A percentile compares a stretch with the other conserved stretches of the same genome.
Evolutionary conservation across 2,329 filamentous ascomycete genomes (phyloP).

Genomic region (Ophiocordyceps sinensis): DNA sequence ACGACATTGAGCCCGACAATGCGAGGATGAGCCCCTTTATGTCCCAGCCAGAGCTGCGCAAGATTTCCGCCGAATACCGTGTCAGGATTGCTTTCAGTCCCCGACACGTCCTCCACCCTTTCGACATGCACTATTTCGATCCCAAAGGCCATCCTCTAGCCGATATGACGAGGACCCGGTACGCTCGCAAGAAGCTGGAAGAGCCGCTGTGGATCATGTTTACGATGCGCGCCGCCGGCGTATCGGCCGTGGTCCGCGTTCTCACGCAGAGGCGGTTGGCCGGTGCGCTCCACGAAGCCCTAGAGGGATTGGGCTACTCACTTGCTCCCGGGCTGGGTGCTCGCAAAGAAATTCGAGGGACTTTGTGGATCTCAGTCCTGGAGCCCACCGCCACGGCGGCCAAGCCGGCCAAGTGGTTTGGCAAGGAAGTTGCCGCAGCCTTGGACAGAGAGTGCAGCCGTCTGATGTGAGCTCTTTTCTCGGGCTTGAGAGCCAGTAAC

Average conservation of each 20-base stretch:
- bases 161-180: slow-evolving; percentile 10
- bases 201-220: slow-evolving; percentile 19
- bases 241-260: slow-evolving; percentile 11
- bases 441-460: slow-evolving; percentile 1
- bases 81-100: slow-evolving; percentile 12
- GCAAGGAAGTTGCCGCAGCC: slow-evolving; percentile 6
- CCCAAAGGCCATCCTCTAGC: slow-evolving; percentile 17
- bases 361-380: slow-evolving; percentile 10
- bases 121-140: slow-evolving; percentile 17
- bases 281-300: slow-evolving; percentile 11
- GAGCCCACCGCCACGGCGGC: slow-evolving; percentile 7
- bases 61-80: slow-evolving; percentile 7
- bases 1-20: slow-evolving; percentile 11
- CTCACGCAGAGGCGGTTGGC: slow-evolving; percentile 12
- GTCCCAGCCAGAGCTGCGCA: slow-evolving; percentile 2
- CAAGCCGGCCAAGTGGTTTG: slow-evolving; percentile 8
- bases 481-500: no score
- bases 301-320: slow-evolving; percentile 13
- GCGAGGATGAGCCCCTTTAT: slow-evolving; percentile 6
- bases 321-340: slow-evolving; percentile 2
- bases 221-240: slow-evolving; percentile 1
- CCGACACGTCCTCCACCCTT: slow-evolving; percentile 17
- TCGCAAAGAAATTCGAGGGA: slow-evolving; percentile 9
- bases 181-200: slow-evolving; percentile 11
- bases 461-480: no score